Conservation (phyloP, 306 rosid genomes). For the Acmispon strigosus region DNA sequence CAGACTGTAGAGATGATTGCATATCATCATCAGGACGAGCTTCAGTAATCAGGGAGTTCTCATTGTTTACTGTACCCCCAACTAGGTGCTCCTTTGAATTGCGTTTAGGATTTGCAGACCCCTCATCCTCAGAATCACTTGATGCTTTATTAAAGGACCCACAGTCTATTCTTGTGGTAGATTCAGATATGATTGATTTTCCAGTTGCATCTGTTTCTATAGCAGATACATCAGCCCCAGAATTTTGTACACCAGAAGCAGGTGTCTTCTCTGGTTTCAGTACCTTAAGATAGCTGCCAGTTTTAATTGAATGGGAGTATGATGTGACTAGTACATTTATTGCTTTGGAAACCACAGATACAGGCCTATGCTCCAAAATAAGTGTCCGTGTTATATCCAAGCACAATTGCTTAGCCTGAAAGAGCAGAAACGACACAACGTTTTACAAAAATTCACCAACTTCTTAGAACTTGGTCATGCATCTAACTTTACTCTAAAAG, state of each 20-base stretch:
- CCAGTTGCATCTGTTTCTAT: constrained; percentile 40
- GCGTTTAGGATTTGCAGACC: constrained; percentile 27
- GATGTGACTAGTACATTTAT: constrained; percentile 72
- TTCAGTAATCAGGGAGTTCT: constrained; percentile 31
- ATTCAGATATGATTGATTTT: constrained; percentile 39
- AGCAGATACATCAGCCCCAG: constrained; percentile 40
- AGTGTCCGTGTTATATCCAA: constrained; percentile 62
- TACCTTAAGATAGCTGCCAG: constrained; percentile 51
- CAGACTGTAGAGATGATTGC: constrained; percentile 48
- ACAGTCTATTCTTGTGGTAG: constrained; percentile 40
- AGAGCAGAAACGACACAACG: constrained; percentile 17
- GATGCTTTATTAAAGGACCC: constrained; percentile 31
- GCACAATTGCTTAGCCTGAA: constrained; percentile 92
- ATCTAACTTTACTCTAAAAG: too few species aligned
- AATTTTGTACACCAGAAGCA: constrained; percentile 44
- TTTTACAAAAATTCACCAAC: background rate
- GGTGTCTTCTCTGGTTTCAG: constrained; percentile 50
- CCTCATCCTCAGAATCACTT: constrained; percentile 55
- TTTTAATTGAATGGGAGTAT: constrained; percentile 58
- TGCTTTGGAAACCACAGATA: constrained; percentile 68
- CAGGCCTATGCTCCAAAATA: constrained; percentile 79
- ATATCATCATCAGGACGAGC: constrained; percentile 30
- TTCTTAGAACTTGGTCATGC: background rate
- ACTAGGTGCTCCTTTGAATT: constrained; percentile 31
- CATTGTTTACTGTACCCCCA: constrained; percentile 35